Evolutionary conservation across 2,329 filamentous ascomycete species (phyloP).

Genomic region (Sporothrix globosa): DNA sequence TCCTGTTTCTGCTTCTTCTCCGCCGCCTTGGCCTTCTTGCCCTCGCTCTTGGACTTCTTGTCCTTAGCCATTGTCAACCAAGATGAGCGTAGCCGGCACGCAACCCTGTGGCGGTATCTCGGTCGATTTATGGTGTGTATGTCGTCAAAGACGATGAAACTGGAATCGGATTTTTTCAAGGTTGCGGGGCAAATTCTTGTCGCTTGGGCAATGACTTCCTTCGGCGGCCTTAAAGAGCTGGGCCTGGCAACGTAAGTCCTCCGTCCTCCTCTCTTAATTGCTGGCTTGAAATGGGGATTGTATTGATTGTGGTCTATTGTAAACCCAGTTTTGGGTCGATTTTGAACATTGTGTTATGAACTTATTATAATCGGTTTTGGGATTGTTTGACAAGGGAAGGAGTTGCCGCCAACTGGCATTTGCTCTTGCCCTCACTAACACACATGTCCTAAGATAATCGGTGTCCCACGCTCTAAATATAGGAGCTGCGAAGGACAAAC

Average conservation of each 20-base stretch:
- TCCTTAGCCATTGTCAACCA: slow-evolving; percentile 49
- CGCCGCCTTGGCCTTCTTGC: slow-evolving; percentile 54
- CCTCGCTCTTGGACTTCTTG: slow-evolving; percentile 49
- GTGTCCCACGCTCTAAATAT: too few relatives aligned
- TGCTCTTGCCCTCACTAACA: slow-evolving; percentile 8
- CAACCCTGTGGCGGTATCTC: background rate
- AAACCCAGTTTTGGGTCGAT: background rate
- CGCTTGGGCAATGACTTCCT: background rate
- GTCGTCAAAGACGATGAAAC: background rate
- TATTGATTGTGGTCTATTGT: too few relatives aligned
- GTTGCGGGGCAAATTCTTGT: slow-evolving; percentile 14
- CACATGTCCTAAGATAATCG: too few relatives aligned
- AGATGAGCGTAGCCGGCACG: background rate
- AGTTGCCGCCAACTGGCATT: background rate
- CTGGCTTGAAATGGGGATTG: too few relatives aligned
- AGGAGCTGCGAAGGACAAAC: too few relatives aligned
- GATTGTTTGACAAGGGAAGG: background rate
- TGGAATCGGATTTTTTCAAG: slow-evolving; percentile 19
- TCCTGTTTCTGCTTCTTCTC: slow-evolving; percentile 78
- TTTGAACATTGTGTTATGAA: background rate
- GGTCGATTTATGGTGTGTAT: background rate
- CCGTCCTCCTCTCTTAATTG: background rate
- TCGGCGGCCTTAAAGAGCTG: background rate
- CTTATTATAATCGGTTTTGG: too few relatives aligned
- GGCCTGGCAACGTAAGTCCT: too few relatives aligned